Base-by-base conservation (phyloP, 305 asterid species). In the Rubia tinctorum region DNA sequence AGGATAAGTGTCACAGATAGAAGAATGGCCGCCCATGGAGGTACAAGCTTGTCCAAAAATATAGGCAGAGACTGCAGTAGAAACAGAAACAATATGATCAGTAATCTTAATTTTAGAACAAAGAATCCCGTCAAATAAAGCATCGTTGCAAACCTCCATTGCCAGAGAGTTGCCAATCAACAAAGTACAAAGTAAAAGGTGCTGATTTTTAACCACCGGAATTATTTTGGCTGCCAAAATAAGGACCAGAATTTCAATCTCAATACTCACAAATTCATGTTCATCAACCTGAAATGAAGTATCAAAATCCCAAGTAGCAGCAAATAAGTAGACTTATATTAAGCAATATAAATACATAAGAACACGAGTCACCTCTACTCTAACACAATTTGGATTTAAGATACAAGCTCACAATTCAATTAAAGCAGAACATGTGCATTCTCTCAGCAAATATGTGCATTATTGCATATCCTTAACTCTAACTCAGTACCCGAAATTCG, bases 1-100 rank as follows among this genome's bases (percentile, higher is more conserved):
- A 95, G 98, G 82, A 95, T 95, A 73, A 95, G 96, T 8, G 99
- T 95, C 81, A 95, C 99, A 0, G 98, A 95, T 59, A 95, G 67
- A 42, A 95, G 80, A 83, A 92, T 39, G 5, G 99, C 99, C n/a
- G 99, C 99, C 99, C 99, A 90, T 58, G 99, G 95, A 82, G 99
- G 96, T 73, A 90, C 88, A 64, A 95, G 98, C 83, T 87, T 89
- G 89, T 92, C 99, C 90, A 95, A 83, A 87, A 95, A 95, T 87
- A 95, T 90, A 42, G 99, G 99, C 75, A 95, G 96, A 70, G 99
- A 90, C 99, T 95, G 74, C 78, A 81, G 45, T 59, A 61, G 60
- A 78, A 67, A 76, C 39, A 76, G 56, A 55, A 77, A 22, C 64
- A 66, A 1, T 8, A 30, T 40, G 44, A 65, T 63, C 39, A 49